A percentile compares a stretch with the other conserved stretches of the same genome.
Evolutionary conservation across 148 eudicot genomes (phyloP).

Genomic region (Diospyros lotus): DNA sequence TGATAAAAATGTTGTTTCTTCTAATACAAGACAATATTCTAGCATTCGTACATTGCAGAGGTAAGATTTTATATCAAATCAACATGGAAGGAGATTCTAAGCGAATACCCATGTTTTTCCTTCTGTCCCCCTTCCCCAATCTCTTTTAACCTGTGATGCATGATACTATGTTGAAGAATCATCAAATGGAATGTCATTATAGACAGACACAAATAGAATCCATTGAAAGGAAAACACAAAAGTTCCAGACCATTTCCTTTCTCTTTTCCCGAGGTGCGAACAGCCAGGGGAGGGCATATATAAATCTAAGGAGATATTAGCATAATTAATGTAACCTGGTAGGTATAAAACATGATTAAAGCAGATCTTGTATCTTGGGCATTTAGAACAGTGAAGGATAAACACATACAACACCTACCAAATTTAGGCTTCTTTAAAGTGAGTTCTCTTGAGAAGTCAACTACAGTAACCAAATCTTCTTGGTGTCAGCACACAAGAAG

Average conservation of each 20-base stretch:
- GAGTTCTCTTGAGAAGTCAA: neutral
- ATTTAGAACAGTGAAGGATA: neutral
- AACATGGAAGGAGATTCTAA: neutral
- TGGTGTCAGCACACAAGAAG: neutral
- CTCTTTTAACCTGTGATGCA: too few species aligned
- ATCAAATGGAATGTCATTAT: neutral
- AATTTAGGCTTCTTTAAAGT: neutral
- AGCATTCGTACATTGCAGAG: neutral
- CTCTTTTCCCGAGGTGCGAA: neutral
- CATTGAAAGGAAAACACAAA: neutral
- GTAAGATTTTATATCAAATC: neutral
- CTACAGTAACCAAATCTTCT: neutral
- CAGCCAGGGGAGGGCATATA: too few species aligned
- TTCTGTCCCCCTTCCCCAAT: neutral
- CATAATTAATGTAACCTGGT: too few species aligned
- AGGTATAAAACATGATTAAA: too few species aligned
- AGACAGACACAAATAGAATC: neutral
- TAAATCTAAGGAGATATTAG: too few species aligned
- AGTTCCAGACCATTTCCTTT: neutral
- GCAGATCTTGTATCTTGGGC: neutral
- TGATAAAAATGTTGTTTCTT: too few species aligned
- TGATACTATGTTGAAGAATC: neutral
- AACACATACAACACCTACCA: neutral
- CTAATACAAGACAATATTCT: neutral
- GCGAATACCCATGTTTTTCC: neutral